phyloP scores from a whole-genome alignment of 225 moss, liverwort and hornwort species.

The Antitrichia curtipendula region DNA sequence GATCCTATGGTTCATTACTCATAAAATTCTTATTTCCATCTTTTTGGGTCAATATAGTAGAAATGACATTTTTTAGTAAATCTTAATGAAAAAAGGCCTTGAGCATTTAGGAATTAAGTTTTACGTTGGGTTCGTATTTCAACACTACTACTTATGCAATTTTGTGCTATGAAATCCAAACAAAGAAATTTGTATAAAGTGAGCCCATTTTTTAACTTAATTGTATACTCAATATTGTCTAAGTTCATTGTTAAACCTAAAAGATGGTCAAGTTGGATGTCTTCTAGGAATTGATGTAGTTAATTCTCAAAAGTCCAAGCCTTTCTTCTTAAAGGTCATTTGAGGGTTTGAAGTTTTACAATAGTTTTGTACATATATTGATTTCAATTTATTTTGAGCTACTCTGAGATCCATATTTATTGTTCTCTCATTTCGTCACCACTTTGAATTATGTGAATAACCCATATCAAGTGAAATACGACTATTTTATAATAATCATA shows the following conservation, averaged over 20 bases:
- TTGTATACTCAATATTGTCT: background rate
- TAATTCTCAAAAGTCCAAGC: background rate
- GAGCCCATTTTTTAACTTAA: background rate
- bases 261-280: too few species aligned
- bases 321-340: background rate
- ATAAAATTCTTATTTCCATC: background rate
- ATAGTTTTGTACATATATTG: background rate
- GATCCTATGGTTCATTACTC: background rate
- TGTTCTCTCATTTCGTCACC: too few species aligned
- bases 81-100: background rate
- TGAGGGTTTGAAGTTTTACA: background rate
- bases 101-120: fast-evolving
- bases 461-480: too few species aligned
- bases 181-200: background rate
- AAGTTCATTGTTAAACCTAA: background rate
- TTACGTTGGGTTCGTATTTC: background rate
- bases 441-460: too few species aligned
- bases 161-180: background rate
- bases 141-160: background rate
- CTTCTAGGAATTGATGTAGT: background rate
- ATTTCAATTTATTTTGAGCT: background rate
- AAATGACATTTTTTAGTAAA: background rate
- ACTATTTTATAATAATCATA: too few species aligned
- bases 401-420: background rate
- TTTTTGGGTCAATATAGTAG: background rate